Conservation (phyloP, 345 rosid species). For the Eucalyptus sp. region DNA sequence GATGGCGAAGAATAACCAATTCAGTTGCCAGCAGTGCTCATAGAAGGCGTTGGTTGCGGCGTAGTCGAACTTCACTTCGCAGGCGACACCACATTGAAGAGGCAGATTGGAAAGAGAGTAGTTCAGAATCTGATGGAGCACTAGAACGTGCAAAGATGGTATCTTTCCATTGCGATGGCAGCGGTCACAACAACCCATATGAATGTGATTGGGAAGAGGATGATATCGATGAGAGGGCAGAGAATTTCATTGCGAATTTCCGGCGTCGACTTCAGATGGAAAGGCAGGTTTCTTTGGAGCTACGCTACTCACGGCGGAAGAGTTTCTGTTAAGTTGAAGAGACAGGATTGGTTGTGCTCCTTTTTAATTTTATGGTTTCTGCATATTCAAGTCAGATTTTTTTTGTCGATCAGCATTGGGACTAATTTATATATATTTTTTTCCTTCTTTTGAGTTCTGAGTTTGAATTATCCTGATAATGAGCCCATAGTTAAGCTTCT, state of each 20-base stretch:
- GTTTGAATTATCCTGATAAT: background rate
- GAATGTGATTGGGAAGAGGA: background rate
- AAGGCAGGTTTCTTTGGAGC: conserved; percentile 24
- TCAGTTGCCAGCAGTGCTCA: background rate
- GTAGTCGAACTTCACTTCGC: background rate
- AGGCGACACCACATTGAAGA: background rate
- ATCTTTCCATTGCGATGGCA: background rate
- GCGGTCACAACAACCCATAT: background rate
- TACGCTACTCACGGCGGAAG: accelerated
- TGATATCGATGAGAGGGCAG: background rate
- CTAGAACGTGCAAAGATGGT: background rate
- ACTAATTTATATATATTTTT: background rate
- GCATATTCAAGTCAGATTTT: background rate
- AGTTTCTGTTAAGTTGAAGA: background rate
- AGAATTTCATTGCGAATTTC: background rate
- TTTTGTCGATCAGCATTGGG: background rate
- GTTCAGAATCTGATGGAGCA: background rate
- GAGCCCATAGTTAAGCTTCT: background rate
- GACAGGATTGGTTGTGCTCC: background rate
- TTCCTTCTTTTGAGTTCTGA: background rate
- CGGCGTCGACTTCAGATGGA: conserved; percentile 16
- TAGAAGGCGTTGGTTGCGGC: background rate
- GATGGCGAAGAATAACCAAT: background rate
- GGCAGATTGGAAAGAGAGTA: background rate
- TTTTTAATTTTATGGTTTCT: background rate